These are phyloP conservation scores for Aurantiochytrium sp. DNA, from an alignment of 108 stramenopile genomes.

Conservation along the genomic window DNA sequence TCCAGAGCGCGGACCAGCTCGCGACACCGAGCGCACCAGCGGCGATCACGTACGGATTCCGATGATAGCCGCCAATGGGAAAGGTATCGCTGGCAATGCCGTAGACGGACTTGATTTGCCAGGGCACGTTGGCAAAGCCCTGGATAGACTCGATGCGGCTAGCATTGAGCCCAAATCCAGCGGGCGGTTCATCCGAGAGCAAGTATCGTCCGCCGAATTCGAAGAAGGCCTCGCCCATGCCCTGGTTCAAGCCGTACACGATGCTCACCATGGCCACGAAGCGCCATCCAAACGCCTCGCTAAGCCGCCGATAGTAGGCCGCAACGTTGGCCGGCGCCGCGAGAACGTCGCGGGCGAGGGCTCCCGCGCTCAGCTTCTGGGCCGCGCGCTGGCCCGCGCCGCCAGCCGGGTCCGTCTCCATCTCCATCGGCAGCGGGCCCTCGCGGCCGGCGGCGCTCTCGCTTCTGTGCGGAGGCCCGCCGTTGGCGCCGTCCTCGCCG, in stretches of 20 bases:
- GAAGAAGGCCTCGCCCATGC: background rate
- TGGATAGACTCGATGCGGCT: background rate
- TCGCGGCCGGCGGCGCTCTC: no score
- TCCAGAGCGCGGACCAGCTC: background rate
- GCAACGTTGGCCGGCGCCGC: background rate
- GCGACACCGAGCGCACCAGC: background rate
- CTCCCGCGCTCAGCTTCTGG: no score
- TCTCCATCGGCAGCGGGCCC: no score
- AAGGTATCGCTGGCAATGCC: conserved; percentile 9
- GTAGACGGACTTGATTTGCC: conserved; percentile 25
- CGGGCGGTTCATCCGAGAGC: background rate
- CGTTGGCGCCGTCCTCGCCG: no score
- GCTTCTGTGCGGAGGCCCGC: no score
- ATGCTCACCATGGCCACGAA: conserved; percentile 22
- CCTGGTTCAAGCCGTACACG: conserved; percentile 18
- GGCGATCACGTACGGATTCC: conserved; percentile 7
- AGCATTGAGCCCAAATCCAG: background rate
- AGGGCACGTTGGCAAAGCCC: conserved; percentile 14
- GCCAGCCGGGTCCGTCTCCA: no score
- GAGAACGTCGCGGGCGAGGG: background rate
- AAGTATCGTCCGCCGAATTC: background rate
- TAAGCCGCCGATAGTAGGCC: background rate
- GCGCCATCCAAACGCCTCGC: conserved; percentile 5
- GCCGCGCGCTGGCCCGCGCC: no score
- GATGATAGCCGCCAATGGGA: background rate